Percentiles rank a stretch among this genome's conserved stretches.
phyloP scores from a whole-genome alignment of 345 rosid genomes.

The Eucalyptus victrix region DNA sequence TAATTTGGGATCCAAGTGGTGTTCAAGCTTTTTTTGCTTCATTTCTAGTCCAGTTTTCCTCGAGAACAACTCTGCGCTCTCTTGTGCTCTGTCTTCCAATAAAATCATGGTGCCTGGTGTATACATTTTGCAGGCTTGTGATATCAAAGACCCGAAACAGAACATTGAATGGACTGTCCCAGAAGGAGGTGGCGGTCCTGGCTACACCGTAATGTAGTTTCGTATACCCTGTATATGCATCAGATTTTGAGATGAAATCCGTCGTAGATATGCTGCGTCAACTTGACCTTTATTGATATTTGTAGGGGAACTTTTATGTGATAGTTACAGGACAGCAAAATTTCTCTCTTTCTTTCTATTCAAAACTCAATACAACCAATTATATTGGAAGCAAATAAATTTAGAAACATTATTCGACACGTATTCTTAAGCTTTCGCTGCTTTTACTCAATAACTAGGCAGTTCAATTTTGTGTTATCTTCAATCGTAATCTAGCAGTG shows the following conservation, averaged over 20 bases:
- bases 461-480: not conserved
- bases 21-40: not conserved
- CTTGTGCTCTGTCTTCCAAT: not conserved
- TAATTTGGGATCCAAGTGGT: not conserved
- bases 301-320: not conserved
- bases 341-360: not conserved
- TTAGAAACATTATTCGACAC: not conserved
- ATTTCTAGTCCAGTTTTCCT: not conserved
- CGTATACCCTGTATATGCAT: not conserved
- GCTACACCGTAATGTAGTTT: conserved; percentile 68
- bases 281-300: not conserved
- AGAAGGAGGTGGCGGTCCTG: conserved; percentile 95
- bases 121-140: conserved; percentile 49
- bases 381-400: not conserved
- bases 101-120: not conserved
- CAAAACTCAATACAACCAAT: not conserved
- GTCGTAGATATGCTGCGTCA: not conserved
- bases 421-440: not conserved
- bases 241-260: not conserved
- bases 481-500: not conserved
- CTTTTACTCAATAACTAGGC: not conserved
- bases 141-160: conserved; percentile 90
- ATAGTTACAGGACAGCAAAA: not conserved
- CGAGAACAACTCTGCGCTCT: not conserved
- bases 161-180: conserved; percentile 95